phyloP scores from a whole-genome alignment of 164 flowering plant species.

The Houttuynia cordata region DNA sequence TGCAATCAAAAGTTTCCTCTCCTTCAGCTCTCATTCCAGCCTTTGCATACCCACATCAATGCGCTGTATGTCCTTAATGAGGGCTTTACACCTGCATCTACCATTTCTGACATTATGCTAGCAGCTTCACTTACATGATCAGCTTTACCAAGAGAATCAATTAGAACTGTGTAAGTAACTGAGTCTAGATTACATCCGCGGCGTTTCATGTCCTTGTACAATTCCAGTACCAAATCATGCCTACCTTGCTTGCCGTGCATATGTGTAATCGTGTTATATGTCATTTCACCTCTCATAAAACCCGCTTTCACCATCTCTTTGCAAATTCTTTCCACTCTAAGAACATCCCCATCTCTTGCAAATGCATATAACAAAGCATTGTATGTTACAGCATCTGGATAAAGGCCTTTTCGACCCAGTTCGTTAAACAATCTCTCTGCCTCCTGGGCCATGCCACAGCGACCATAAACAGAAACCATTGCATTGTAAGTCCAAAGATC shows the following conservation, averaged over 20 bases:
- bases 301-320: constrained; percentile 67
- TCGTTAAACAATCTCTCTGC: constrained; percentile 68
- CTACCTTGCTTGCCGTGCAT: constrained; percentile 93
- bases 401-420: constrained; percentile 53
- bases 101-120: constrained; percentile 75
- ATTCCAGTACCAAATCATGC: constrained; percentile 55
- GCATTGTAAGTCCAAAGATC: constrained; percentile 99
- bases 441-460: constrained; percentile 52
- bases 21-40: constrained; percentile 71
- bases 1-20: constrained; percentile 53
- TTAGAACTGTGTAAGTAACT: constrained; percentile 77
- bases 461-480: constrained; percentile 86
- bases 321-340: constrained; percentile 53
- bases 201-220: constrained; percentile 62
- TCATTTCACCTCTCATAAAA: constrained; percentile 75
- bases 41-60: constrained; percentile 84
- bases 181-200: constrained; percentile 67
- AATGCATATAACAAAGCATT: constrained; percentile 88
- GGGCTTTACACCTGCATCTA: constrained; percentile 64
- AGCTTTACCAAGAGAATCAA: constrained; percentile 90
- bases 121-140: constrained; percentile 61
- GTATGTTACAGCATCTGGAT: constrained; percentile 88
- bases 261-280: constrained; percentile 81
- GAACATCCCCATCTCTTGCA: constrained; percentile 71
- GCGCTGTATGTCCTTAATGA: constrained; percentile 81